Evolutionary conservation across 164 flowering plant species (phyloP), one percentile per base, ranked within the genome.

Genomic region (Malania oleifera): DNA sequence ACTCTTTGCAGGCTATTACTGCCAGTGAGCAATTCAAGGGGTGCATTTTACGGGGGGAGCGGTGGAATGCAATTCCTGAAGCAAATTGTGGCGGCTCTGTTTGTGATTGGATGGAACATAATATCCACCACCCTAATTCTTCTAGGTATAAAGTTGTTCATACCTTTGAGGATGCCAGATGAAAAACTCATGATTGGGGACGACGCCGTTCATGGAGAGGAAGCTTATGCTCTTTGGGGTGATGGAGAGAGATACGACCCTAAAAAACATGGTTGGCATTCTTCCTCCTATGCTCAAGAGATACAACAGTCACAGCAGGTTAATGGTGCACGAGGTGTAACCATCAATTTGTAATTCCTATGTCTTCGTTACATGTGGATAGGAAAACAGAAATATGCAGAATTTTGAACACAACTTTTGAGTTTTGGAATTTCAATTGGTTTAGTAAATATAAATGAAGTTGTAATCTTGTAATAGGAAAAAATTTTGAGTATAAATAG

Each of bases 141-240:
- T 12, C 51, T 78, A 2, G 43, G 15, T 1, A 82, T 82, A 54
- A 59, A 64, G 51, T 5, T 71, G 18, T 57, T 79, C 47, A 70
- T 79, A 31, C 80, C 80, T 0, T 35, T 79, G 8, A 65, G 83
- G 23, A 79, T 79, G 83, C 61, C 79, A 0, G 81, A 79, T 1
- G 77, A 74, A 11, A 62, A 79, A 49, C 75, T 79, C 10, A 6
- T 41, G 41, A 68, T 74, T 3, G 83, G 83, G 39, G 83, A 80
- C 48, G 82, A 78, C 25, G 85, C 82, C 2, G 80, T 72, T 11
- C 85, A 78, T 47, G 85, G 85, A 6, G 85, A 80, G 56, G 82
- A 80, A 56, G 84, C 82, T 25, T 80, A 80, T 58, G 82, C 84
- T 0, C 73, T 80, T 8, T 78, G 85, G 85, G 80, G 81, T 3